Evolutionary conservation across 257 asterid genomes (phyloP).

Genomic region (Solanum virginianum): DNA sequence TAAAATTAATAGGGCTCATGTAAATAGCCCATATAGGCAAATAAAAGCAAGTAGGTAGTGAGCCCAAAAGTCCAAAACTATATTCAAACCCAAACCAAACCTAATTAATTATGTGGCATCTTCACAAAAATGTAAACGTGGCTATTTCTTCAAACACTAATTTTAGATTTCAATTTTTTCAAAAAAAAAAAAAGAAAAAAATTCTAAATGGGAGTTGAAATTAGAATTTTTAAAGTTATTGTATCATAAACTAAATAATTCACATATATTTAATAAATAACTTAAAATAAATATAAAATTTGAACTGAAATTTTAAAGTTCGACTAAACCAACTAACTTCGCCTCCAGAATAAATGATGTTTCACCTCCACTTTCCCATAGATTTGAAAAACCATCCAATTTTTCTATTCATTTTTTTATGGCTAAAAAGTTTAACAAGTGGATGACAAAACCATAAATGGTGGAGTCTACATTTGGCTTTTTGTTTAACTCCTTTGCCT

Average conservation of each 20-base stretch:
- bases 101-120: not conserved
- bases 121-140: not conserved
- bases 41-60: not conserved
- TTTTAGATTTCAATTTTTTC: not conserved
- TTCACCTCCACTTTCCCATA: not conserved
- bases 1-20: not conserved
- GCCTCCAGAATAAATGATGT: not conserved
- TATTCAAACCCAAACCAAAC: not conserved
- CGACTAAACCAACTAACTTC: not conserved
- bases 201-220: not conserved
- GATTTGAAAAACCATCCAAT: not conserved
- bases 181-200: not conserved
- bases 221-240: not conserved
- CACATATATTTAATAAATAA: not conserved
- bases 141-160: not conserved
- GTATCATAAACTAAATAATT: too few relatives aligned
- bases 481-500: conserved; percentile 5
- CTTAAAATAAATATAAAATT: not conserved
- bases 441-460: conserved; percentile 1
- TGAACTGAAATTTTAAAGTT: not conserved
- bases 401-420: not conserved
- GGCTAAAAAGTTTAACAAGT: not conserved
- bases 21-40: not conserved
- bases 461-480: conserved; percentile 12
- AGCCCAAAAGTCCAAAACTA: not conserved